Base-by-base conservation (phyloP, 805 yeast genomes). In the Yarrowia divulgata region DNA sequence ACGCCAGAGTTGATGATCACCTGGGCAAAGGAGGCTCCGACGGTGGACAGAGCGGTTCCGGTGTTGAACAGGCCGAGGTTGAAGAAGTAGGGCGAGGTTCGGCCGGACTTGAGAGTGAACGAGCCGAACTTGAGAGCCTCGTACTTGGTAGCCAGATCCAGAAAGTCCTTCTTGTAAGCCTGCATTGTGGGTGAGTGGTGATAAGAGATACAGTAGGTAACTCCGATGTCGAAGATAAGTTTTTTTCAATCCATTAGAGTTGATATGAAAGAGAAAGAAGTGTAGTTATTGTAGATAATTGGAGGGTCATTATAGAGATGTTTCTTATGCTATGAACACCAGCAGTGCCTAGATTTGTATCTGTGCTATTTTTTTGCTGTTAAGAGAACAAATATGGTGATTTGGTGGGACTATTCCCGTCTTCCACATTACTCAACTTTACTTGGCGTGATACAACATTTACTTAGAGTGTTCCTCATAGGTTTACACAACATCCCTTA, bases 81-180 rank as follows among this genome's bases (percentile, higher is more conserved):
- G 86, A 94, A 93, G 77, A 95, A 94, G 79, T 95, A 94, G 64
- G 99, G 99, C n/a, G 98, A 93, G 70, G 82, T 80, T 74, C 99
- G 87, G 32, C 98, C 98, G 1, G 96, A 89, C 79, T 94, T 94
- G 78, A 94, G 85, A 14, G 97, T 92, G 85, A 91, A 94, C 64
- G 84, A 79, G 67, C 98, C 98, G 77, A 94, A 95, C 76, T 88
- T 87, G 74, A 94, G 84, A 16, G 98, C 97, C 73, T 89, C 82
- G 69, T 90, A 85, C 74, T 89, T 91, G 73, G 93, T 82, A 32
- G 99, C 97, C 72, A 88, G 85, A 75, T 92, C 90, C 69, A 94
- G 83, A 76, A 94, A 92, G 75, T 85, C 83, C 70, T 85, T 81
- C 77, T 89, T 89, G 77, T 85, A 86, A 18, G 80, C 71, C 73